These are phyloP conservation scores for Gastrodia elata DNA, from an alignment of 106 monocot species.

Conservation along the genomic window DNA sequence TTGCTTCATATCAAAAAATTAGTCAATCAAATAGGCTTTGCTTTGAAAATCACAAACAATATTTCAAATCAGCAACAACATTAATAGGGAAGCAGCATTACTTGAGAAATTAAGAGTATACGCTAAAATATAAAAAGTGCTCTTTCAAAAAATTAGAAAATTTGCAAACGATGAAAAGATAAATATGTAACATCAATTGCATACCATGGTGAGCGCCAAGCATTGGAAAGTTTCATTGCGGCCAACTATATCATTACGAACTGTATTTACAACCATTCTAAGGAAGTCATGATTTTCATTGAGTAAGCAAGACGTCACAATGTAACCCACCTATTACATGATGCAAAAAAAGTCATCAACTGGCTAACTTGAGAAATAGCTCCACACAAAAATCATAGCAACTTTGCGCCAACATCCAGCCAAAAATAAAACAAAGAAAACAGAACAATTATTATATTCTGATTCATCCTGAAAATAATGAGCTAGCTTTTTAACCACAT, in stretches of 20 bases:
- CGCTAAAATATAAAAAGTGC: background rate
- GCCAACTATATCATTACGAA: slow-evolving; percentile 94
- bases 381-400: background rate
- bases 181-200: slow-evolving; percentile 1
- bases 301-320: slow-evolving; percentile 83
- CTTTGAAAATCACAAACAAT: background rate
- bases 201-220: slow-evolving; percentile 94
- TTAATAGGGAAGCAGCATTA: background rate
- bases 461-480: background rate
- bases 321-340: slow-evolving; percentile 84
- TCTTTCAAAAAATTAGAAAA: slow-evolving; percentile 2
- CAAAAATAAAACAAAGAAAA: background rate
- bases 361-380: background rate
- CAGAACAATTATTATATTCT: background rate
- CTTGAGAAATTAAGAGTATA: too few relatives aligned
- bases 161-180: background rate
- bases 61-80: background rate
- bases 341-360: background rate
- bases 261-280: slow-evolving; percentile 92
- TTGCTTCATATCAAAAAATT: background rate
- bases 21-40: background rate
- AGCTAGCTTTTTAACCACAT: background rate
- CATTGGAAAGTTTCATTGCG: slow-evolving; percentile 98
- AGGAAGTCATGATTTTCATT: slow-evolving; percentile 96
- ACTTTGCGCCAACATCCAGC: background rate